Base-by-base conservation (phyloP, 139 green algal species). In the Auxenochlorella protothecoides region DNA sequence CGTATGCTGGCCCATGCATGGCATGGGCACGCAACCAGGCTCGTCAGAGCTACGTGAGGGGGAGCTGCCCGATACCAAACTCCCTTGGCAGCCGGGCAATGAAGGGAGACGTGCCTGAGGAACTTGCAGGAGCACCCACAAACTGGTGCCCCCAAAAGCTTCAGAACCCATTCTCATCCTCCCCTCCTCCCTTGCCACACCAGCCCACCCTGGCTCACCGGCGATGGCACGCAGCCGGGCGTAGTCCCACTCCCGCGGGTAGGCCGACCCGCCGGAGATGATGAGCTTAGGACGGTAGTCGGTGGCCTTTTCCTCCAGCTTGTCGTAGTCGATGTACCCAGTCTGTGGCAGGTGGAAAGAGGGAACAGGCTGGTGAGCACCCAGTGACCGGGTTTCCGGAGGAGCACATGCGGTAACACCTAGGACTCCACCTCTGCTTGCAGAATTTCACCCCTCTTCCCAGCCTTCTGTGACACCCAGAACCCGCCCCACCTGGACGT, bases 191-290 rank as follows among this genome's bases (percentile, higher is more conserved):
- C n/a, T 51, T 12, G 6, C 5, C 6, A 80, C 27, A 65, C 6
- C 75, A 79, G 52, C 75, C 74, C 62, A 77, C 74, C 68, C 79
- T 73, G 72, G 80, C 84, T 4, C 72, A 72, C 72, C 72, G 6
- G 88, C 90, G 68, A 96, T 96, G 44, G 74, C 66, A 4, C 84
- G 72, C 53, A 96, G 85, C 16, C 87, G 77, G 68, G 73, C 79
- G 74, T 93, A 94, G 78, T 96, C 87, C 90, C 89, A 96, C 69
- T 96, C 88, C 53, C 90, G 80, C 5, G 87, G 81, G 83, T 96
- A 96, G 3, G 90, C 90, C 3, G 73, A 87, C 44, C 87, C 90
- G 54, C 90, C 90, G 55, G 80, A 90, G 71, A 96, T 90, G 76
- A 96, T 85, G 68, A 96, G 85, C 72, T 88, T 87, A 15, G 90